Conservation (phyloP, 352 stramenopile genomes). For the Globisporangium canariense region DNA sequence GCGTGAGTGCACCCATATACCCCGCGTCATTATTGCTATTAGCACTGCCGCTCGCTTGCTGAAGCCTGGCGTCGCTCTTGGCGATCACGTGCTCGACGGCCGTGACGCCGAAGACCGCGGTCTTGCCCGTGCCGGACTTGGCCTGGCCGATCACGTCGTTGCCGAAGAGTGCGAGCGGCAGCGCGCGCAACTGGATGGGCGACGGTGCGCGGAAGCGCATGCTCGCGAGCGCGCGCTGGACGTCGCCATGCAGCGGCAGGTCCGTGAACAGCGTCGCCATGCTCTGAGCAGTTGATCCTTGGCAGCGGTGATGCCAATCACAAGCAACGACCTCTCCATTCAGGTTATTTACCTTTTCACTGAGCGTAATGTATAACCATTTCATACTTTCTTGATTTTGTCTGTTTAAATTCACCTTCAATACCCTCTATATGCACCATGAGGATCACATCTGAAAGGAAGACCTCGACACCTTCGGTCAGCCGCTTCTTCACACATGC, state of each 20-base stretch:
- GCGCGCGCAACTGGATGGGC: slow-evolving; percentile 63
- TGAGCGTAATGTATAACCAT: too few relatives aligned
- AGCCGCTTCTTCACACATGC: too few relatives aligned
- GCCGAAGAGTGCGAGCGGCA: slow-evolving; percentile 74
- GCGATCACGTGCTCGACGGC: slow-evolving; percentile 63
- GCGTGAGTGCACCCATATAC: background rate
- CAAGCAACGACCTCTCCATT: too few relatives aligned
- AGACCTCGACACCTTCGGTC: background rate
- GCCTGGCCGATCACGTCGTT: slow-evolving; percentile 79
- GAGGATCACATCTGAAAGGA: too few relatives aligned
- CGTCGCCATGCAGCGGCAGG: slow-evolving; percentile 54
- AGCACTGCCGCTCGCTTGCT: background rate
- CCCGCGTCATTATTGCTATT: background rate
- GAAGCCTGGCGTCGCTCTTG: slow-evolving; percentile 17
- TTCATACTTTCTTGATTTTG: too few relatives aligned
- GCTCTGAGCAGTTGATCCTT: background rate
- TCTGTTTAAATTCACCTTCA: too few relatives aligned
- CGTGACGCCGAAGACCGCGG: slow-evolving; percentile 66
- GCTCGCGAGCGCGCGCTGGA: slow-evolving; percentile 38
- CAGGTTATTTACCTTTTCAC: too few relatives aligned
- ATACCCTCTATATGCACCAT: too few relatives aligned
- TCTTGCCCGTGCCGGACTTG: slow-evolving; percentile 85
- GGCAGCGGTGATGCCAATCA: background rate
- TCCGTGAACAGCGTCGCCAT: slow-evolving; percentile 46
- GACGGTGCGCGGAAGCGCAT: slow-evolving; percentile 63